Percentiles rank a stretch among this genome's conserved stretches.
phyloP scores from a whole-genome alignment of 371 early-diverging fungal genomes.

The Mucor sp. region DNA sequence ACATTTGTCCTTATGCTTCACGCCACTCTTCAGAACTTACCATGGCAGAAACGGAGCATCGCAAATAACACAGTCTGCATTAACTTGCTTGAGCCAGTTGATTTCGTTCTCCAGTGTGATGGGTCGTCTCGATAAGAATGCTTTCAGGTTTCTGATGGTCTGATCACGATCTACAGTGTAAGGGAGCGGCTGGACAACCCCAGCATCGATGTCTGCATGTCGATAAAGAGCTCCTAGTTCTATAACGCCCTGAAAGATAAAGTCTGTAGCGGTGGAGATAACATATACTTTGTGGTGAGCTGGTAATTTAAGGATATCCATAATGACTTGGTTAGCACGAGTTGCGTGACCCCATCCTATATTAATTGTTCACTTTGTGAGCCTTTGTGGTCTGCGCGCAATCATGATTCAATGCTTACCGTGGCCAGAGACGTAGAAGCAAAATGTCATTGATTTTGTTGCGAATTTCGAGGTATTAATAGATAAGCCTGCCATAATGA shows the following conservation, averaged over 20 bases:
- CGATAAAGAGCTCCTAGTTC: conserved; percentile 58
- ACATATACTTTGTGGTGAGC: conserved; percentile 66
- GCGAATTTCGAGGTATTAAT: conserved; percentile 16
- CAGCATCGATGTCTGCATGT: conserved; percentile 67
- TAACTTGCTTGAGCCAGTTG: conserved; percentile 56
- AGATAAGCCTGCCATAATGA: conserved; percentile 31
- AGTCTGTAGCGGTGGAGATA: conserved; percentile 65
- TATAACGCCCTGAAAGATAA: conserved; percentile 67
- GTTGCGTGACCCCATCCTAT: conserved; percentile 76
- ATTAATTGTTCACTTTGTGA: not conserved
- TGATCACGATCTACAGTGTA: conserved; percentile 68
- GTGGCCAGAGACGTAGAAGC: conserved; percentile 74
- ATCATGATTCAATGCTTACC: conserved; percentile 31
- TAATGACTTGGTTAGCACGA: conserved; percentile 61
- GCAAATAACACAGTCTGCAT: conserved; percentile 65
- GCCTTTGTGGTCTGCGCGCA: not conserved
- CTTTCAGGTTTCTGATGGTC: conserved; percentile 51
- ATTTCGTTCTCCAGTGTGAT: conserved; percentile 53
- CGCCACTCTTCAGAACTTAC: conserved; percentile 26
- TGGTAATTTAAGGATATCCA: conserved; percentile 57
- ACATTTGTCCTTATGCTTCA: too few species aligned
- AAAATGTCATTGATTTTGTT: conserved; percentile 49
- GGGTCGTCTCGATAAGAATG: conserved; percentile 51
- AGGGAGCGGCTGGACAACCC: conserved; percentile 73
- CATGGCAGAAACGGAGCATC: conserved; percentile 76